Evolutionary conservation across 2,329 filamentous ascomycete species (phyloP).

Genomic region (Chaetomium strumarium): DNA sequence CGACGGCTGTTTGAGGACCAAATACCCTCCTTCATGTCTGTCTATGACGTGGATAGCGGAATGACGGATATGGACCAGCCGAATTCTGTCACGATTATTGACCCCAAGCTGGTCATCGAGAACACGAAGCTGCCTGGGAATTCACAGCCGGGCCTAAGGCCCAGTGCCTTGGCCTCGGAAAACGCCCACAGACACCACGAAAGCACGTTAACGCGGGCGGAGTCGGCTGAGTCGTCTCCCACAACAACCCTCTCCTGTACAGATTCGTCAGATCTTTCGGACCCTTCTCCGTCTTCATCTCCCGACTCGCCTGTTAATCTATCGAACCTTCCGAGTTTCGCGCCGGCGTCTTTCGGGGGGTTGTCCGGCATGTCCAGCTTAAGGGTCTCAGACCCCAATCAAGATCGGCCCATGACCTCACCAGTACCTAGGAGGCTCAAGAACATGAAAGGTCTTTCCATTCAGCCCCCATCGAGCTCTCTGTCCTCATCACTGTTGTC

Average conservation of each 20-base stretch:
- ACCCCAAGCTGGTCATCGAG: constrained; percentile 46
- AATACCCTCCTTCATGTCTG: constrained; percentile 71
- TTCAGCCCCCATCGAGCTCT: constrained; percentile 56
- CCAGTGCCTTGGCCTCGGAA: constrained; percentile 39
- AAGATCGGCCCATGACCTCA: constrained; percentile 58
- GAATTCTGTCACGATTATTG: constrained; percentile 48
- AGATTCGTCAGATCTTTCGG: constrained; percentile 83
- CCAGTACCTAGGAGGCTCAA: constrained; percentile 66
- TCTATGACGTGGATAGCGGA: constrained; percentile 60
- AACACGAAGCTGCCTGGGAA: constrained; percentile 31
- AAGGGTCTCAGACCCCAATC: constrained; percentile 39
- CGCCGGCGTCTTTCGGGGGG: constrained; percentile 50
- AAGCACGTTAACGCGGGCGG: constrained; percentile 71
- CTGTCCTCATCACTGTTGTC: constrained; percentile 48
- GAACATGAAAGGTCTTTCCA: constrained; percentile 79
- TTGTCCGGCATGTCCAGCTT: constrained; percentile 43
- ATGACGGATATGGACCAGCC: constrained; percentile 49
- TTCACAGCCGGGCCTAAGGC: constrained; percentile 34
- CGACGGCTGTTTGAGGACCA: constrained; percentile 61
- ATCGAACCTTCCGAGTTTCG: constrained; percentile 63
- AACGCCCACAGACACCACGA: constrained; percentile 63
- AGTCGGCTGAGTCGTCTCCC: constrained; percentile 88
- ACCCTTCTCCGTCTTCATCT: constrained; percentile 85
- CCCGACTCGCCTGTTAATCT: constrained; percentile 81
- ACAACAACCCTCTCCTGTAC: constrained; percentile 91